Conservation (phyloP, 2,329 filamentous ascomycete genomes). For the Catunica adiposa region DNA sequence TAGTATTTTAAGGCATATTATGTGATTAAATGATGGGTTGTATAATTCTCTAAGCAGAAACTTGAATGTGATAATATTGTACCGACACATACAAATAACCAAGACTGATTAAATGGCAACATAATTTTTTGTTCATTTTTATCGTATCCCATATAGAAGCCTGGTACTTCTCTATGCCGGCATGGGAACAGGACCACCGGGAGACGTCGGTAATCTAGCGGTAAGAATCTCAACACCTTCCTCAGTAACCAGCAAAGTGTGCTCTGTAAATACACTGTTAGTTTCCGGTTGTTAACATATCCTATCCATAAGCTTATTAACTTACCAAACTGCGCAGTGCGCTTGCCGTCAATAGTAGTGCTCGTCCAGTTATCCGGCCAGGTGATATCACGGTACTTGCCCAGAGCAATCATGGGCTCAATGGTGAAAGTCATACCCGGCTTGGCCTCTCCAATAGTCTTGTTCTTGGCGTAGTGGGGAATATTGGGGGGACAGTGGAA, state of each 20-base stretch:
- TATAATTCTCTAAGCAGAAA: too few relatives aligned
- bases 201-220: constrained; percentile 53
- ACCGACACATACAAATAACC: too few relatives aligned
- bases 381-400: constrained; percentile 79
- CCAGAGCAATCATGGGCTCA: constrained; percentile 93
- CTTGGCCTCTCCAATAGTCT: constrained; percentile 85
- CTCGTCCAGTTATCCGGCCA: constrained; percentile 99
- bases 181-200: constrained; percentile 54
- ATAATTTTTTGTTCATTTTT: too few relatives aligned
- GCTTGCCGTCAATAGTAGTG: constrained; percentile 74
- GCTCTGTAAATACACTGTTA: constrained; percentile 33
- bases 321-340: constrained; percentile 83
- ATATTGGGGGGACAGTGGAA: constrained; percentile 93
- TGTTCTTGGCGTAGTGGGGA: constrained; percentile 96
- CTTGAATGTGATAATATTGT: too few relatives aligned
- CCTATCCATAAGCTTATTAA: constrained; percentile 12
- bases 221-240: constrained; percentile 69
- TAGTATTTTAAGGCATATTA: too few relatives aligned
- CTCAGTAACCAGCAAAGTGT: constrained; percentile 70
- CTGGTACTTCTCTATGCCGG: constrained; percentile 20
- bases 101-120: too few relatives aligned
- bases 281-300: not conserved
- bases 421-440: constrained; percentile 98
- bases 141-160: not conserved
- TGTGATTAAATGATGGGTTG: too few relatives aligned